Evolutionary conservation across 2,329 filamentous ascomycete species (phyloP).

Genomic region (Kalaharituber pfeilii): DNA sequence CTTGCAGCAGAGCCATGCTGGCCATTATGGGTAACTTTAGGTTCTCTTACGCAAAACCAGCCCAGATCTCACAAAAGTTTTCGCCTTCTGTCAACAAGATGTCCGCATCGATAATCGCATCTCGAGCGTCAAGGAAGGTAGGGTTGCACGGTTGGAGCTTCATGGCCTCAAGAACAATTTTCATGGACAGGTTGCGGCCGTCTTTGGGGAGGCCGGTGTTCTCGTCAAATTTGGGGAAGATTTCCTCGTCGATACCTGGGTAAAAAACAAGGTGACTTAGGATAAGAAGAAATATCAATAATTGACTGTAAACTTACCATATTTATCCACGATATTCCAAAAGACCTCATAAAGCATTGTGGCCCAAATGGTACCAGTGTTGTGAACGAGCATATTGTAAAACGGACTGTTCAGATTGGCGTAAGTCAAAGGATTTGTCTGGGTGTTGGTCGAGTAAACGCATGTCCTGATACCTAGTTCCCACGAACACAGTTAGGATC

Average conservation of each 20-base stretch:
- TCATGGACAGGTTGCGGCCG: constrained; percentile 36
- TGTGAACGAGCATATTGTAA: constrained; percentile 25
- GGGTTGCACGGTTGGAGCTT: constrained; percentile 41
- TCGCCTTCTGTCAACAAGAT: constrained; percentile 34
- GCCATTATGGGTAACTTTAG: not conserved
- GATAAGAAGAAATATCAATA: not conserved
- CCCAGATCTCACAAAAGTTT: constrained; percentile 39
- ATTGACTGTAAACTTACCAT: constrained; percentile 29
- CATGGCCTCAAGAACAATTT: constrained; percentile 37
- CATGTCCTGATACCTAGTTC: constrained; percentile 33
- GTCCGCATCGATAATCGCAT: constrained; percentile 41
- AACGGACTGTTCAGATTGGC: constrained; percentile 24
- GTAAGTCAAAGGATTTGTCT: constrained; percentile 37
- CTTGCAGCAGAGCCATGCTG: not conserved
- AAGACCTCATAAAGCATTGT: constrained; percentile 39
- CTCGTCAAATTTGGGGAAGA: constrained; percentile 29
- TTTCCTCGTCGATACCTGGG: constrained; percentile 27
- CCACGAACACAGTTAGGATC: too few species aligned
- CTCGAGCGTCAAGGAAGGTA: constrained; percentile 36
- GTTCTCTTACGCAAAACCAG: constrained; percentile 31
- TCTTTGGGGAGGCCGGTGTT: constrained; percentile 34
- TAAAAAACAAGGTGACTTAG: not conserved
- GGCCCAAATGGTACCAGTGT: constrained; percentile 37
- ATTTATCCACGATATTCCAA: constrained; percentile 41
- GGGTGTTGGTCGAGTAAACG: constrained; percentile 36